Percentiles rank a stretch among this genome's conserved stretches.
Evolutionary conservation across 495 filamentous ascomycete species (phyloP).

Genomic region (Penicillium daleae): DNA sequence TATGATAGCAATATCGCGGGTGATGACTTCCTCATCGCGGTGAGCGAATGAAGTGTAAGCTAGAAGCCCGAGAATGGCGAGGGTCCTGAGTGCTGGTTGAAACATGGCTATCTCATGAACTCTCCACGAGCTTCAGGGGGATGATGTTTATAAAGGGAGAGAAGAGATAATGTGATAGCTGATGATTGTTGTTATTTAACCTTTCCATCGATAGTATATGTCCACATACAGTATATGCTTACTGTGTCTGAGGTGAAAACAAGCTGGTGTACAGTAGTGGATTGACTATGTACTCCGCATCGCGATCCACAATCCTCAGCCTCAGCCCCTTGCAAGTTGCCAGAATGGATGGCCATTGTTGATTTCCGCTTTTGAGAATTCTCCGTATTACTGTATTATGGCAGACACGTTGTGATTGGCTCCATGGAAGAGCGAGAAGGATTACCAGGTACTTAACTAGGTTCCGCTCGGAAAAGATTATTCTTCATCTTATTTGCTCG

Average conservation of each 20-base stretch:
- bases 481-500: no score
- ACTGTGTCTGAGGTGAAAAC: neutral
- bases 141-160: neutral
- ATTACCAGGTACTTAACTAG: no score
- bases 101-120: conserved; percentile 9
- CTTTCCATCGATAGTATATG: neutral
- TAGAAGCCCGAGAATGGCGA: conserved; percentile 14
- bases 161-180: no score
- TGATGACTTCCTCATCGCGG: conserved; percentile 5
- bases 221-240: neutral
- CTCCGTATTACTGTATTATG: no score
- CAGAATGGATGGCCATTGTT: neutral
- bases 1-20: conserved; percentile 51
- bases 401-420: no score
- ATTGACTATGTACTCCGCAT: no score
- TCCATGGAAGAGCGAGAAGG: no score
- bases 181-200: neutral
- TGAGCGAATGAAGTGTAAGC: neutral
- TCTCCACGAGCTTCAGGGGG: neutral
- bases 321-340: neutral
- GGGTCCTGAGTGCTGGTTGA: neutral
- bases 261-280: no score
- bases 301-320: no score
- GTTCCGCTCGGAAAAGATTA: no score
- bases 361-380: no score